Evolutionary conservation across 73 alveolate genomes (phyloP).

Genomic region (Tetrahymena borealis): DNA sequence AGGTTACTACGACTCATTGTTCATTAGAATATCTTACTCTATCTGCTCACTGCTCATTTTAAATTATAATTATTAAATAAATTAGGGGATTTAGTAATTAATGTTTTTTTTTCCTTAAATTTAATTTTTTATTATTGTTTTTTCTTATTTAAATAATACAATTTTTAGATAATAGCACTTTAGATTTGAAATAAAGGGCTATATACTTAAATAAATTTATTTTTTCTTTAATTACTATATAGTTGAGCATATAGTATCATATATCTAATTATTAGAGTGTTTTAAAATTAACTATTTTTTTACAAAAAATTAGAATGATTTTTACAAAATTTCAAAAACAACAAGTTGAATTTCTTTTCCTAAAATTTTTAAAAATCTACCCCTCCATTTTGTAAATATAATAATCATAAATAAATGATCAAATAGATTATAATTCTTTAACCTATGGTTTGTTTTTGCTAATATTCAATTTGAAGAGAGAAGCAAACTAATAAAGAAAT

Average conservation of each 20-base stretch:
- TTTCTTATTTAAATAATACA: not conserved
- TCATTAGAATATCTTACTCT: too few species aligned
- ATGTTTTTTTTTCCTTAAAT: not conserved
- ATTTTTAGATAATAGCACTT: not conserved
- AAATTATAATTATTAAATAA: too few species aligned
- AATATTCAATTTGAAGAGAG: too few species aligned
- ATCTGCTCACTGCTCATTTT: too few species aligned
- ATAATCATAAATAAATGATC: too few species aligned
- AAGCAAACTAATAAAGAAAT: too few species aligned
- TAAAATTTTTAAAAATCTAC: not conserved
- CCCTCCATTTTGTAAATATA: not conserved
- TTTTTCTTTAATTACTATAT: not conserved
- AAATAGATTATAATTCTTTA: too few species aligned
- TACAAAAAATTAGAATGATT: not conserved
- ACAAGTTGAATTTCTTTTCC: not conserved
- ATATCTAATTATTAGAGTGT: not conserved
- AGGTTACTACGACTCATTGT: too few species aligned
- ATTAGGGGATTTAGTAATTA: not conserved
- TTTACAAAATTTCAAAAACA: not conserved
- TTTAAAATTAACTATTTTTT: not conserved
- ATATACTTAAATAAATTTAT: not conserved
- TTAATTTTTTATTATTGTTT: not conserved
- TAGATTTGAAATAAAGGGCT: not conserved
- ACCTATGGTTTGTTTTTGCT: too few species aligned
- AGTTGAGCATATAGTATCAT: not conserved